Conservation (phyloP, 306 rosid species). For the Adenanthera pavonina region DNA sequence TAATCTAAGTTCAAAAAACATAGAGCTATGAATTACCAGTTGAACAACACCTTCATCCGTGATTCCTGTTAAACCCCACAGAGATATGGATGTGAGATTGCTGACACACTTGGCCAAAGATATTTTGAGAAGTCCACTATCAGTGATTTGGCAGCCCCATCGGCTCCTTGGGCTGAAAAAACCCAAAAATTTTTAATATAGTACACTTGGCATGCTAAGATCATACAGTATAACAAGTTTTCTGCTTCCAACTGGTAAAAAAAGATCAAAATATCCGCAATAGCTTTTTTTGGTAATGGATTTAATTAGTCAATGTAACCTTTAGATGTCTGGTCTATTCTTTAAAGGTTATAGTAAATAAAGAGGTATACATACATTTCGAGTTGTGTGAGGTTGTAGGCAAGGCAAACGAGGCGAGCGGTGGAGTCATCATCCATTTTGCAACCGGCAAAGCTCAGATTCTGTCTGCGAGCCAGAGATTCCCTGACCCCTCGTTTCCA, state of each 20-base stretch:
- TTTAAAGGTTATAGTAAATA: background rate
- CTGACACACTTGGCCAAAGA: conserved; percentile 73
- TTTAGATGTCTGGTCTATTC: background rate
- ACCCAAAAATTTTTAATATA: conserved; percentile 12
- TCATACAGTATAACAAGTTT: background rate
- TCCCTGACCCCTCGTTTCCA: conserved; percentile 87
- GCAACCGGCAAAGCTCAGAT: conserved; percentile 85
- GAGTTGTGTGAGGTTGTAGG: conserved; percentile 77
- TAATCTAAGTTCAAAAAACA: background rate
- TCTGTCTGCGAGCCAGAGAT: conserved; percentile 67
- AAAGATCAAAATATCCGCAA: conserved; percentile 1
- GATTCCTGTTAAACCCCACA: conserved; percentile 96
- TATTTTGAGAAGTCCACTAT: conserved; percentile 66
- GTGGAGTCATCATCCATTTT: conserved; percentile 93
- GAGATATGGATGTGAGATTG: conserved; percentile 79
- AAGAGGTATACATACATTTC: conserved; percentile 55
- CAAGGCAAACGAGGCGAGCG: conserved; percentile 75
- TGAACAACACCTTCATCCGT: conserved; percentile 86
- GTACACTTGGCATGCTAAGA: background rate
- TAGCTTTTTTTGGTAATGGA: background rate
- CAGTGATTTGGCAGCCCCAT: conserved; percentile 89
- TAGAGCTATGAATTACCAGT: conserved; percentile 58
- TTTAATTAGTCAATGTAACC: background rate
- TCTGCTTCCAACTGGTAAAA: background rate
- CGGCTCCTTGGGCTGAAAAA: conserved; percentile 83